Evolutionary conservation across 352 stramenopile genomes (phyloP).

Genomic region (Phytopythium delawarense): DNA sequence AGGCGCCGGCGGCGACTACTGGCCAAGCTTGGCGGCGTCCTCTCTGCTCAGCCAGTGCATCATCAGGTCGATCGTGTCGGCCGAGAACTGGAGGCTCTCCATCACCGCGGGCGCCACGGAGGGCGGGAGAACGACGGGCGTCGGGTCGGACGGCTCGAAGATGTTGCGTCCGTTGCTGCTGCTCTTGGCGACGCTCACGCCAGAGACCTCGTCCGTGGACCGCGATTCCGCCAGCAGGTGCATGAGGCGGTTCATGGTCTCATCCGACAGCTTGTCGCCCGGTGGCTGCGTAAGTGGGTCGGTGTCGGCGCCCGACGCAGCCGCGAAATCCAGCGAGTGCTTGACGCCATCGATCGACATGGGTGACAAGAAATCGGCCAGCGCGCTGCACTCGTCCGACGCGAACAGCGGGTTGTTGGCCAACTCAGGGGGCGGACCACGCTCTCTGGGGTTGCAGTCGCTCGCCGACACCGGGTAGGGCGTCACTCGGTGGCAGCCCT

Average conservation of each 20-base stretch:
- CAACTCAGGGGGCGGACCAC: slow-evolving; percentile 11
- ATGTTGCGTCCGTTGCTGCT: slow-evolving; percentile 14
- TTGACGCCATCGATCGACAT: slow-evolving; percentile 32
- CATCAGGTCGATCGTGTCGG: slow-evolving; percentile 42
- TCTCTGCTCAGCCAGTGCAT: slow-evolving; percentile 25
- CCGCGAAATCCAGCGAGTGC: slow-evolving; percentile 19
- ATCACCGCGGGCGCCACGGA: slow-evolving; percentile 16
- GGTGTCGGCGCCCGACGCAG: not conserved
- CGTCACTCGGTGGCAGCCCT: slow-evolving; percentile 9
- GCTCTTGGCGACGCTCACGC: slow-evolving; percentile 13
- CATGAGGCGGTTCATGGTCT: slow-evolving; percentile 31
- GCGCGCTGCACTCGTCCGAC: slow-evolving; percentile 8
- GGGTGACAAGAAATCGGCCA: slow-evolving; percentile 19
- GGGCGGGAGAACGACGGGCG: slow-evolving; percentile 17
- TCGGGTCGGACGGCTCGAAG: slow-evolving; percentile 17
- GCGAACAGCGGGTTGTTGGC: slow-evolving; percentile 23
- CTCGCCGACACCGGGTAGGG: slow-evolving; percentile 9
- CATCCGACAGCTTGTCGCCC: slow-evolving; percentile 16
- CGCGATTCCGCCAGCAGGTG: slow-evolving; percentile 30
- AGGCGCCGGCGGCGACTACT: not conserved
- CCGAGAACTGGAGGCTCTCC: slow-evolving; percentile 44
- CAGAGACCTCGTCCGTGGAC: slow-evolving; percentile 16
- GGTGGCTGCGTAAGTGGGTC: not conserved
- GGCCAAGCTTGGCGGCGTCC: not conserved
- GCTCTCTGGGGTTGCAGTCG: slow-evolving; percentile 10